These are phyloP conservation scores for Cyberlindnera amylophila DNA, from an alignment of 805 yeast genomes.

Conservation along the genomic window DNA sequence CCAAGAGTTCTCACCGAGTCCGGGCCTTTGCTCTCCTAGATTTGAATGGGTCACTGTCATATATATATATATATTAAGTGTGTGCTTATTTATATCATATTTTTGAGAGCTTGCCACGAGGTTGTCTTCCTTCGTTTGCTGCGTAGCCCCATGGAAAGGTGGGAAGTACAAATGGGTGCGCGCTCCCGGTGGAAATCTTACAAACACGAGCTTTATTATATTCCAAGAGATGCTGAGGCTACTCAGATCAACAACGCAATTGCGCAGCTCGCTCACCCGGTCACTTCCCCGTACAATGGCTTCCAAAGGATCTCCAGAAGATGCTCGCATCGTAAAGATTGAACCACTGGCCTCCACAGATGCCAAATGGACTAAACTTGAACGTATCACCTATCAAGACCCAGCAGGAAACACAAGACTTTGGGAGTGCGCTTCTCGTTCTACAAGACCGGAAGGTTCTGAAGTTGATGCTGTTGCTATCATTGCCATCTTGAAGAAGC, in stretches of 20 bases:
- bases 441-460: slow-evolving; percentile 27
- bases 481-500: slow-evolving; percentile 60
- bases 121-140: no score
- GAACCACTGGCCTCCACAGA: slow-evolving; percentile 36
- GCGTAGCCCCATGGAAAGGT: not conserved
- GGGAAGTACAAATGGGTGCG: not conserved
- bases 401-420: slow-evolving; percentile 67
- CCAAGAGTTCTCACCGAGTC: not conserved
- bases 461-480: slow-evolving; percentile 90
- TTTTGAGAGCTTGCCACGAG: no score
- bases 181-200: not conserved
- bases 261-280: not conserved
- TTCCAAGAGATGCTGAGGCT: not conserved
- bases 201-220: not conserved
- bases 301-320: slow-evolving; percentile 33
- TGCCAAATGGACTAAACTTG: slow-evolving; percentile 65
- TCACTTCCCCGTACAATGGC: slow-evolving; percentile 9
- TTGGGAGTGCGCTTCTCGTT: slow-evolving; percentile 83
- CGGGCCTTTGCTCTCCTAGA: no score
- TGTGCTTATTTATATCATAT: no score
- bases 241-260: not conserved
- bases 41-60: not conserved
- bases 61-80: no score
- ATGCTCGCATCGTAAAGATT: slow-evolving; percentile 30
- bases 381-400: slow-evolving; percentile 65